These are phyloP conservation scores for Amanita thiersii DNA, from an alignment of 768 basidiomycete genomes.

Conservation along the genomic window DNA sequence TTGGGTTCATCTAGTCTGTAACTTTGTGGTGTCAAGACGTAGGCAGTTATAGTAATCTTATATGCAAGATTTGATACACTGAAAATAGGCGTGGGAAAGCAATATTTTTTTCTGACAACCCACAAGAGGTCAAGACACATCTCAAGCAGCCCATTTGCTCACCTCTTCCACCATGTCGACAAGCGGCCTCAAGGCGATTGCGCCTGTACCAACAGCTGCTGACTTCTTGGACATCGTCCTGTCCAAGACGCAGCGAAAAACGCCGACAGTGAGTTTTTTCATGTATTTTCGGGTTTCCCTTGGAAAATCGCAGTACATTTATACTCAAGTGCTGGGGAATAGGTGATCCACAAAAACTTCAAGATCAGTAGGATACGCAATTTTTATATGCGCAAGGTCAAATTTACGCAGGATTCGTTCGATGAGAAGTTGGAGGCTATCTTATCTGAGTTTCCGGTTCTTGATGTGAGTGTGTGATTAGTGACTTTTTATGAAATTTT, in stretches of 20 bases:
- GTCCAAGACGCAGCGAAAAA: conserved; percentile 94
- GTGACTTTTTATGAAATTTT: conserved; percentile 7
- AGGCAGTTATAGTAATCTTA: background rate
- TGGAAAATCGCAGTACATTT: background rate
- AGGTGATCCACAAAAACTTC: conserved; percentile 99
- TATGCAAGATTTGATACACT: background rate
- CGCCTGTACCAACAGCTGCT: conserved; percentile 93
- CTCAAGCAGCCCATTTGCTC: background rate
- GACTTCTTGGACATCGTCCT: conserved; percentile 94
- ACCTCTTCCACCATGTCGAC: conserved; percentile 48
- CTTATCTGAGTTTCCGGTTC: conserved; percentile 92
- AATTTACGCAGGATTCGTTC: conserved; percentile 95
- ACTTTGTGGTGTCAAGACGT: too few species aligned
- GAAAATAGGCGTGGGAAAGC: conserved; percentile 1
- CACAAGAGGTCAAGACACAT: too few species aligned
- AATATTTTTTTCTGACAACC: conserved; percentile 10
- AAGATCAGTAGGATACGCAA: conserved; percentile 98
- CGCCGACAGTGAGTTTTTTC: conserved; percentile 65
- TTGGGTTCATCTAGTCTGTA: too few species aligned
- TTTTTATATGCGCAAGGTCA: conserved; percentile 99
- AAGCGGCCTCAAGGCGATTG: conserved; percentile 91
- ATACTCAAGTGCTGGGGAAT: conserved; percentile 2
- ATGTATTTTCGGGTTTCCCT: background rate
- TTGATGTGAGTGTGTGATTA: conserved; percentile 62
- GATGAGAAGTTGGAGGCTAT: conserved; percentile 94